phyloP scores from a whole-genome alignment of 2,329 filamentous ascomycete species.

The Aspergillus fructus region DNA sequence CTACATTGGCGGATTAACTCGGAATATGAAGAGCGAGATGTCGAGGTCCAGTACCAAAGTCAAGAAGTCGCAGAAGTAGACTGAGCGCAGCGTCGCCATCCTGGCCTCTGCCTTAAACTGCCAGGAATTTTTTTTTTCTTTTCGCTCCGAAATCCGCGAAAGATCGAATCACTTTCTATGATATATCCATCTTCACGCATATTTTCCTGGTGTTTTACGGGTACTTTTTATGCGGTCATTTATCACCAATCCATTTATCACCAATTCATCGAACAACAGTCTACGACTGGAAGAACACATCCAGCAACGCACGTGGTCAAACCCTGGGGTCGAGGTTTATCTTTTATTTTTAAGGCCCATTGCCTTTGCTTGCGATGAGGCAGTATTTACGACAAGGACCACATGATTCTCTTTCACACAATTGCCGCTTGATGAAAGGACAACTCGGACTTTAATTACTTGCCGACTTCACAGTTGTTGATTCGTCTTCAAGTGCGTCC shows the following conservation, averaged over 20 bases:
- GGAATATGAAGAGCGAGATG: conserved; percentile 62
- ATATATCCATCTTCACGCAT: conserved; percentile 1
- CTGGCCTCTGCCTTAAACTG: conserved; percentile 11
- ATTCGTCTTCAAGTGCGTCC: conserved; percentile 1
- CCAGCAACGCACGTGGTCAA: not conserved
- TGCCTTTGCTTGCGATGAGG: not conserved
- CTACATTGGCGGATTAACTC: conserved; percentile 95
- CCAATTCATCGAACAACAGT: not conserved
- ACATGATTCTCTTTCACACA: not conserved
- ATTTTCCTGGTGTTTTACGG: conserved; percentile 2
- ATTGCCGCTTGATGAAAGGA: not conserved
- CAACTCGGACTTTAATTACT: conserved; percentile 15
- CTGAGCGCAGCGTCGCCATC: conserved; percentile 1
- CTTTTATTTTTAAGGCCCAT: not conserved
- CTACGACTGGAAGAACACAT: conserved; percentile 5
- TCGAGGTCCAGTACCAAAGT: conserved; percentile 52
- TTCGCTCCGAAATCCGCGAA: conserved; percentile 17
- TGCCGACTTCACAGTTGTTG: conserved; percentile 14
- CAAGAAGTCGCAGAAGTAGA: conserved; percentile 46
- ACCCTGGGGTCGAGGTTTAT: not conserved
- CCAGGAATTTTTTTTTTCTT: conserved; percentile 6
- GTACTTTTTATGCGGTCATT: conserved; percentile 13
- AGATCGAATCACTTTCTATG: conserved; percentile 12
- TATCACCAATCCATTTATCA: not conserved
- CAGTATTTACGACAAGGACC: not conserved